A percentile compares a stretch with the other conserved stretches of the same genome.
These are phyloP conservation scores for Boletellus deceptivus DNA, from an alignment of 1,284 basidiomycete genomes.

Conservation along the genomic window DNA sequence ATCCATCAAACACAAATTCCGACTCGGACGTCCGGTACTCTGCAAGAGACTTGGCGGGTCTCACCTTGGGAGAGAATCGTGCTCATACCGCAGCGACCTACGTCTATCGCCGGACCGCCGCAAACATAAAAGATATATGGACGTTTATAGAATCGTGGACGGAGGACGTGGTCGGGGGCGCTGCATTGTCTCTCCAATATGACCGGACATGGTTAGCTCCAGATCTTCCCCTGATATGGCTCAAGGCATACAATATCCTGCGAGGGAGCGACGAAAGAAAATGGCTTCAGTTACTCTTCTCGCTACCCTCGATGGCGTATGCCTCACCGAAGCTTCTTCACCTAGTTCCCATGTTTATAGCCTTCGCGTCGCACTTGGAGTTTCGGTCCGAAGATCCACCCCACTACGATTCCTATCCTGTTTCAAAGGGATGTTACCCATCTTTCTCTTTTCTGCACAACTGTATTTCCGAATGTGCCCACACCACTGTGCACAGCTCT, in stretches of 20 bases:
- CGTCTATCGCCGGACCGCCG: too few relatives aligned
- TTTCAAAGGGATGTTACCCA: too few relatives aligned
- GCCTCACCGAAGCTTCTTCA: conserved; percentile 2
- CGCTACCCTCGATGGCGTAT: conserved; percentile 32
- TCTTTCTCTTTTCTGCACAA: too few relatives aligned
- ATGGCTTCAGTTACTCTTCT: conserved; percentile 30
- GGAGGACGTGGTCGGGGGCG: neutral
- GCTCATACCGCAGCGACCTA: neutral
- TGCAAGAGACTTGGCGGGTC: neutral
- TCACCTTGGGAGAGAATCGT: neutral
- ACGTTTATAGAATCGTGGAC: conserved; percentile 1
- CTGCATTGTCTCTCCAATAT: conserved; percentile 14
- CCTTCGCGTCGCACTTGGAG: neutral
- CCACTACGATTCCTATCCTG: too few relatives aligned
- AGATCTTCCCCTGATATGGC: conserved; percentile 22
- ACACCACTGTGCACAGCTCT: too few relatives aligned
- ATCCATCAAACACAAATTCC: neutral
- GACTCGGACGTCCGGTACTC: neutral
- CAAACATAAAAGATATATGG: neutral
- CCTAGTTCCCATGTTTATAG: conserved; percentile 15
- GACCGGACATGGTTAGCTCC: conserved; percentile 17
- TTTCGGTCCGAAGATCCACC: too few relatives aligned
- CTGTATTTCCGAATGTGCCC: too few relatives aligned
- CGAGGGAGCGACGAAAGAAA: conserved; percentile 11
- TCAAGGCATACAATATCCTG: conserved; percentile 33